Evolutionary conservation across 2,329 filamentous ascomycete species (phyloP).

Genomic region (Beauveria sp.): DNA sequence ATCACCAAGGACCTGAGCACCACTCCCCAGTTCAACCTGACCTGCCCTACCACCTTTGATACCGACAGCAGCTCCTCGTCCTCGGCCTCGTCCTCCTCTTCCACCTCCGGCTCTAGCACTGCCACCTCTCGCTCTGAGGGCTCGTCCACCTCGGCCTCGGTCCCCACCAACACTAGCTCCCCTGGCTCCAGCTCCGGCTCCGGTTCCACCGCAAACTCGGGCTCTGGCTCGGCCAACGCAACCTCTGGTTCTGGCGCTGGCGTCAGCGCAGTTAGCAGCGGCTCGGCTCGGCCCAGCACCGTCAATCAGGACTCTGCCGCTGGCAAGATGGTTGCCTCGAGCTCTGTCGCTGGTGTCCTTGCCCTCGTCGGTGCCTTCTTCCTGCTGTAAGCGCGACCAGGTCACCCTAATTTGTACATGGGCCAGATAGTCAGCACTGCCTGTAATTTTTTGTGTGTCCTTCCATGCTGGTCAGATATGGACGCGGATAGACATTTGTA

Average conservation of each 20-base stretch:
- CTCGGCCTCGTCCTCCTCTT: not conserved
- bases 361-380: conserved; percentile 8
- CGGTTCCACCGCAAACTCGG: conserved; percentile 9
- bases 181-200: not conserved
- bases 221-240: conserved; percentile 16
- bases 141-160: not conserved
- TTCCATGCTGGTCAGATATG: conserved; percentile 5
- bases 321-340: conserved; percentile 7
- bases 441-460: not conserved
- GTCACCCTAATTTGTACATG: not conserved
- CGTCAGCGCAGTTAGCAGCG: not conserved
- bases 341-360: conserved; percentile 8
- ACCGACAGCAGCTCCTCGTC: conserved; percentile 18
- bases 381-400: conserved; percentile 4
- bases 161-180: not conserved
- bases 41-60: conserved; percentile 39
- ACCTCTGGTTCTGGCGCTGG: conserved; percentile 15
- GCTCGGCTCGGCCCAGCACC: not conserved
- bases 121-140: not conserved
- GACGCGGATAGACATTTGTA: conserved; percentile 6
- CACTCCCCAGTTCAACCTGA: conserved; percentile 44
- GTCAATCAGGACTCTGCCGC: not conserved
- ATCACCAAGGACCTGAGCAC: conserved; percentile 47
- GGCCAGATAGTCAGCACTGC: not conserved
- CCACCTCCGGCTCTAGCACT: conserved; percentile 13